These are phyloP conservation scores for Alternaria rosae DNA, from an alignment of 2,329 filamentous ascomycete genomes.

Conservation along the genomic window DNA sequence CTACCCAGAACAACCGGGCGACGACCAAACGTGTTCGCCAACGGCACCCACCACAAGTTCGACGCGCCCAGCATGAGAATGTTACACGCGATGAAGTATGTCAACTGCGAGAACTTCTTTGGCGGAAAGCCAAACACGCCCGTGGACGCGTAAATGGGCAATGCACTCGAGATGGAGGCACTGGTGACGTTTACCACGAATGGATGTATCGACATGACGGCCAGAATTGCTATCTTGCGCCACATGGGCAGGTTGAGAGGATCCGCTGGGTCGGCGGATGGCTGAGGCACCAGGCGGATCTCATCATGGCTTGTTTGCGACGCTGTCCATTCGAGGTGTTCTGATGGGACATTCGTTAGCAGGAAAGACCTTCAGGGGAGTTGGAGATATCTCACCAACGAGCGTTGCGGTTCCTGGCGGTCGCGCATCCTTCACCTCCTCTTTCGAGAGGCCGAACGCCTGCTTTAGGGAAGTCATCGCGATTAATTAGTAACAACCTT, in stretches of 20 bases:
- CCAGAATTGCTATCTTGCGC: constrained; percentile 47
- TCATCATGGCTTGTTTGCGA: constrained; percentile 46
- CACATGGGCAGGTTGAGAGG: constrained; percentile 51
- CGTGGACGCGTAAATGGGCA: constrained; percentile 46
- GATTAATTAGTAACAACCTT: not conserved
- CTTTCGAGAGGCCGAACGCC: constrained; percentile 51
- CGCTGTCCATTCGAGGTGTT: constrained; percentile 39
- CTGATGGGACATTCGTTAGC: constrained; percentile 17
- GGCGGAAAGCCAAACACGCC: constrained; percentile 41
- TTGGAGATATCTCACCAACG: constrained; percentile 40
- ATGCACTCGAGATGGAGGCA: constrained; percentile 45
- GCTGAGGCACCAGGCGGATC: constrained; percentile 49
- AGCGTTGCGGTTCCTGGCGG: constrained; percentile 52
- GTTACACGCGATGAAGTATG: constrained; percentile 50
- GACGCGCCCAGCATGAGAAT: constrained; percentile 49
- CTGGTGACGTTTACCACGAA: constrained; percentile 50
- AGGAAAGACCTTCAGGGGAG: not conserved
- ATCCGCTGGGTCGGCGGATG: constrained; percentile 51
- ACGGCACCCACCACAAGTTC: constrained; percentile 53
- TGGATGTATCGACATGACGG: constrained; percentile 49
- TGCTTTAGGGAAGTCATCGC: constrained; percentile 45
- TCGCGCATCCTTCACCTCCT: constrained; percentile 48
- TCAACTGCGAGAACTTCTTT: constrained; percentile 41
- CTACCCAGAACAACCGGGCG: constrained; percentile 49
- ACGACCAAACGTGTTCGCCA: constrained; percentile 52